Percentiles rank a stretch among this genome's conserved stretches.
Conservation (phyloP, 2,329 filamentous ascomycete genomes). For the Cladosporium sp. region DNA sequence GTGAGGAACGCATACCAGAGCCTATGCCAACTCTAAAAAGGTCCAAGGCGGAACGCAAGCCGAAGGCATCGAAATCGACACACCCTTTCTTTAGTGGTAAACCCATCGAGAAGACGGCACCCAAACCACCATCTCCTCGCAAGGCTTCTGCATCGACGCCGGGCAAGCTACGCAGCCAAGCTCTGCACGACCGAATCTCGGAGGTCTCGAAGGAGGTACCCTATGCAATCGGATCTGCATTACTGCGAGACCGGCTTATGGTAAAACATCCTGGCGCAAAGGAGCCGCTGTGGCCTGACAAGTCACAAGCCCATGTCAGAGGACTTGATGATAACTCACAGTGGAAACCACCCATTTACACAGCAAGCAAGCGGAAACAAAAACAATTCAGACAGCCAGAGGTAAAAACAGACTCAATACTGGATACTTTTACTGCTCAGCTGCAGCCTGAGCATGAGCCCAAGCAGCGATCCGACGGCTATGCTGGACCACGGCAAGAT, state of each 20-base stretch:
- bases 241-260: constrained; percentile 36
- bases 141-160: constrained; percentile 46
- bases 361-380: constrained; percentile 37
- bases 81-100: constrained; percentile 73
- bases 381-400: constrained; percentile 32
- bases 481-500: constrained; percentile 34
- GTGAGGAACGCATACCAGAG: constrained; percentile 34
- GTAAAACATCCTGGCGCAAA: constrained; percentile 65
- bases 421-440: constrained; percentile 23
- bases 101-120: constrained; percentile 36
- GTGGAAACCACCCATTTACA: background rate
- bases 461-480: constrained; percentile 31
- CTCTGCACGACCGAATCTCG: constrained; percentile 26
- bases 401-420: constrained; percentile 28
- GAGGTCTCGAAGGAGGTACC: constrained; percentile 24
- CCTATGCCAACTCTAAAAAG: constrained; percentile 30
- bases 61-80: constrained; percentile 38
- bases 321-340: constrained; percentile 36
- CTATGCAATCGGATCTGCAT: constrained; percentile 28
- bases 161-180: constrained; percentile 43
- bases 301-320: constrained; percentile 64
- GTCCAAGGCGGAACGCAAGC: constrained; percentile 27
- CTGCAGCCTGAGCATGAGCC: constrained; percentile 27
- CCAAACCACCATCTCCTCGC: constrained; percentile 31
- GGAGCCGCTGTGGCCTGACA: constrained; percentile 71